A percentile compares a stretch with the other conserved stretches of the same genome.
Evolutionary conservation across 192 early-diverging fungal species (phyloP).

Genomic region (Spizellomyces punctatus): DNA sequence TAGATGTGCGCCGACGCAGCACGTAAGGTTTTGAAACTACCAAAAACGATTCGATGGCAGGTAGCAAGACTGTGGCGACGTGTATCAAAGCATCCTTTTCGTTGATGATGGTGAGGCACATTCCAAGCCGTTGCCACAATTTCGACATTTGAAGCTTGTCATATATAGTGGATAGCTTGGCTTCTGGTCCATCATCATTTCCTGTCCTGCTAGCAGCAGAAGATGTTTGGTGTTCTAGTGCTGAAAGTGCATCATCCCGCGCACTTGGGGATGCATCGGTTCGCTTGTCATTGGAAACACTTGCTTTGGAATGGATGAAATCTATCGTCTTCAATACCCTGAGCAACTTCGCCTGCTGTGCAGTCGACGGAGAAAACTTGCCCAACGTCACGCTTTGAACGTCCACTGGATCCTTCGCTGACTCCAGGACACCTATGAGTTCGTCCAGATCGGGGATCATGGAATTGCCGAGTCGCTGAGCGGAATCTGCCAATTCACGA

Average conservation of each 20-base stretch:
- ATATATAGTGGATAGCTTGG: slow-evolving; percentile 38
- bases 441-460: slow-evolving; percentile 72
- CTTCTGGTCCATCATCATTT: slow-evolving; percentile 30
- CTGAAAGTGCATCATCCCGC: not conserved
- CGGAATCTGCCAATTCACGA: slow-evolving; percentile 73
- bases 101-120: slow-evolving; percentile 71
- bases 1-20: slow-evolving; percentile 36
- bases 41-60: slow-evolving; percentile 97
- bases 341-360: slow-evolving; percentile 88
- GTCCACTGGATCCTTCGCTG: slow-evolving; percentile 61
- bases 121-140: slow-evolving; percentile 81
- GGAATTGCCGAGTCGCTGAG: slow-evolving; percentile 65
- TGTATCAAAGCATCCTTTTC: slow-evolving; percentile 74
- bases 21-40: slow-evolving; percentile 94
- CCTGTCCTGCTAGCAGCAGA: not conserved
- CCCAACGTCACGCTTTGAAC: slow-evolving; percentile 74
- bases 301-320: slow-evolving; percentile 70
- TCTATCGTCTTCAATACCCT: slow-evolving; percentile 94
- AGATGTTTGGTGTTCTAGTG: not conserved
- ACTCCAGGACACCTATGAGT: slow-evolving; percentile 61
- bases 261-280: not conserved
- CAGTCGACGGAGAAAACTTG: slow-evolving; percentile 82
- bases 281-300: not conserved
- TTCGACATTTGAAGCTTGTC: slow-evolving; percentile 42
- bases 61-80: slow-evolving; percentile 90